Base-by-base conservation (phyloP, 1,284 basidiomycete species). In the Meripilus lineatus region DNA sequence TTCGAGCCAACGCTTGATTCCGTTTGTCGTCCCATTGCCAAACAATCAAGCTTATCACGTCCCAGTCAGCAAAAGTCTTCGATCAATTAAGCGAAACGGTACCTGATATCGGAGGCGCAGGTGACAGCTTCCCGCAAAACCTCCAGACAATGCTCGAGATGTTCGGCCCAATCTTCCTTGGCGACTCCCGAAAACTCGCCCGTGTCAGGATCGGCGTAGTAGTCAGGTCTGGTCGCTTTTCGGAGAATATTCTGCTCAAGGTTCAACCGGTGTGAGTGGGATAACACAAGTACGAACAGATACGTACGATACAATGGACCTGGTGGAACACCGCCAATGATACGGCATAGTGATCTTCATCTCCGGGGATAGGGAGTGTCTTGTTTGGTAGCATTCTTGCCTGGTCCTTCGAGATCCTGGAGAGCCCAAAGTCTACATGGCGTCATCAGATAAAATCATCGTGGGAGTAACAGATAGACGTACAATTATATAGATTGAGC, bases 141-240 rank as follows among this genome's bases (percentile, higher is more conserved):
- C 42, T 61, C 59, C 13, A 62, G 38, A 37, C 59, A 61, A 32
- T 61, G 59, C 26, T 44, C 44, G 20, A 58, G 37, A 34, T 58
- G 58, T 24, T 55, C 52, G 4, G 33, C 15, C 20, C 28, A 36
- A 3, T 35, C 33, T 7, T 43, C 41, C 5, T 18, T 6, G 11
- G 41, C 8, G 5, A 43, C 26, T 4, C 21, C 21, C 3, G 15
- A 32, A 17, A 43, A 22, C 7, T 17, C 18, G n/a, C 41, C 41
- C 4, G 41, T 43, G 17, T 23, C 41, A 5, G 41, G 33, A 28
- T 43, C 33, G 11, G 15, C 20, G 23, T 43, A 43, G 24, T 46
- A 30, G 6, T 46, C 45, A 10, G 39, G 22, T 15, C 24, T 17
- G 6, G 37, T 11, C 17, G 21, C 33, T 37, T 37, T 30, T 11